Percentiles rank a stretch among this genome's conserved stretches.
Evolutionary conservation across 2,329 filamentous ascomycete genomes (phyloP).

Genomic region (Alternaria gaisen): DNA sequence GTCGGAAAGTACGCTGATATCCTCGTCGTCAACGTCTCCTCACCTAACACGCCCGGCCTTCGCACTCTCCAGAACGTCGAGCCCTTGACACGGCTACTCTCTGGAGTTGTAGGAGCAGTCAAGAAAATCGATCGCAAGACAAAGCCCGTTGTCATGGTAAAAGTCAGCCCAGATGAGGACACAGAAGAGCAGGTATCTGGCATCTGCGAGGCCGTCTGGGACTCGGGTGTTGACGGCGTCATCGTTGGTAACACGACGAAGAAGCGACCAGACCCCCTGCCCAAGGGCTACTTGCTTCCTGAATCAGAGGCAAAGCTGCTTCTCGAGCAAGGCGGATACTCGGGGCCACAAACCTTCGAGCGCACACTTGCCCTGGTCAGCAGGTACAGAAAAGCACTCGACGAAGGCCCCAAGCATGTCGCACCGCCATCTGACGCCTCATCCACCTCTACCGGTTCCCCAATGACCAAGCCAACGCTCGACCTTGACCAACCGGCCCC

Average conservation of each 20-base stretch:
- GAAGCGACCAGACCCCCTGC: slow-evolving; percentile 74
- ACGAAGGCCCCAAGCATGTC: slow-evolving; percentile 53
- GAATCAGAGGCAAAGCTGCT: slow-evolving; percentile 72
- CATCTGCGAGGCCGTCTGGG: slow-evolving; percentile 71
- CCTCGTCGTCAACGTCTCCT: slow-evolving; percentile 97
- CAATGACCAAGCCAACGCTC: slow-evolving; percentile 28
- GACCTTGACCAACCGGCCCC: slow-evolving; percentile 30
- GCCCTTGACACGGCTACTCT: slow-evolving; percentile 81
- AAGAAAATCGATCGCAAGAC: slow-evolving; percentile 72
- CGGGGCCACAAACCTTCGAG: slow-evolving; percentile 87
- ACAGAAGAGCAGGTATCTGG: slow-evolving; percentile 83
- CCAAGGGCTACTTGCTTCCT: slow-evolving; percentile 71
- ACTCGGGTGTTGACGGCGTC: slow-evolving; percentile 87
- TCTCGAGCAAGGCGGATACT: slow-evolving; percentile 85
- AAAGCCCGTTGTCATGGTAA: slow-evolving; percentile 91
- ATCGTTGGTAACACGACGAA: slow-evolving; percentile 99
- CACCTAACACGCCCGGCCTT: slow-evolving; percentile 92
- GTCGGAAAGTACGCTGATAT: slow-evolving; percentile 91
- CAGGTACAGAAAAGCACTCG: slow-evolving; percentile 70
- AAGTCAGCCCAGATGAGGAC: slow-evolving; percentile 96
- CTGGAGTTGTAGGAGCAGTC: slow-evolving; percentile 83
- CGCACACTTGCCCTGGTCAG: slow-evolving; percentile 80
- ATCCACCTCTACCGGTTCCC: slow-evolving; percentile 8
- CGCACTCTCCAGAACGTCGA: slow-evolving; percentile 85
- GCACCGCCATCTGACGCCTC: slow-evolving; percentile 15